These are phyloP conservation scores for Triglochin maritima DNA, from an alignment of 106 monocot genomes.

Conservation along the genomic window DNA sequence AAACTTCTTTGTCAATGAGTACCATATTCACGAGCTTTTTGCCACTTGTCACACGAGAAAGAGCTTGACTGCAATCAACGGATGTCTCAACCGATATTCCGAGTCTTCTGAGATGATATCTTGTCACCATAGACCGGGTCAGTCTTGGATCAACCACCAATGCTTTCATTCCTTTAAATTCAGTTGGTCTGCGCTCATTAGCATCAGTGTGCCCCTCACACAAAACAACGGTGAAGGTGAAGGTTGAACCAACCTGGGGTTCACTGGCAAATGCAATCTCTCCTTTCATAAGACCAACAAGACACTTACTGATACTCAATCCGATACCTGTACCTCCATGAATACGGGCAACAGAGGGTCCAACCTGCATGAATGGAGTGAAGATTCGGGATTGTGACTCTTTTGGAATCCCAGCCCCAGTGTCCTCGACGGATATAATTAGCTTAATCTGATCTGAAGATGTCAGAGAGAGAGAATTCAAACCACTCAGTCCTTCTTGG, in stretches of 20 bases:
- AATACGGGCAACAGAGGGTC: slow-evolving; percentile 86
- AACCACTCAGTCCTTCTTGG: slow-evolving; percentile 21
- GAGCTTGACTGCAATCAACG: slow-evolving; percentile 22
- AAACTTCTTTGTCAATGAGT: slow-evolving; percentile 72
- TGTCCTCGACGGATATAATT: slow-evolving; percentile 95
- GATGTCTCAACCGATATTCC: slow-evolving; percentile 46
- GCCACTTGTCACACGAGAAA: slow-evolving; percentile 30
- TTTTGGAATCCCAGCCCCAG: slow-evolving; percentile 84
- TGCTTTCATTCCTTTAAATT: slow-evolving; percentile 73
- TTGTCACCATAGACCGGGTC: slow-evolving; percentile 57
- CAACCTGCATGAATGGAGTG: slow-evolving; percentile 98
- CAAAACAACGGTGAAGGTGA: slow-evolving; percentile 73
- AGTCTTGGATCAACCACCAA: slow-evolving; percentile 74
- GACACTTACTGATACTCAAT: slow-evolving; percentile 91
- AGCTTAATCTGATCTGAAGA: slow-evolving; percentile 60
- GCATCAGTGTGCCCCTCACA: slow-evolving; percentile 20
- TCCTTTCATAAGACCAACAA: slow-evolving; percentile 96
- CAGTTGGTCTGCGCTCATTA: slow-evolving; percentile 38
- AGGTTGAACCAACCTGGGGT: slow-evolving; percentile 74
- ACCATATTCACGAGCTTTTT: slow-evolving; percentile 31
- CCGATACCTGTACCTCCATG: slow-evolving; percentile 99
- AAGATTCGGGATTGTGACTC: slow-evolving; percentile 95
- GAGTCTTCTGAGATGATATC: slow-evolving; percentile 77
- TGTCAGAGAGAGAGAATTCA: slow-evolving; percentile 15
- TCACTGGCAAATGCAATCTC: slow-evolving; percentile 92